Base-by-base conservation (phyloP, 768 basidiomycete genomes). In the Collybia mongolica region DNA sequence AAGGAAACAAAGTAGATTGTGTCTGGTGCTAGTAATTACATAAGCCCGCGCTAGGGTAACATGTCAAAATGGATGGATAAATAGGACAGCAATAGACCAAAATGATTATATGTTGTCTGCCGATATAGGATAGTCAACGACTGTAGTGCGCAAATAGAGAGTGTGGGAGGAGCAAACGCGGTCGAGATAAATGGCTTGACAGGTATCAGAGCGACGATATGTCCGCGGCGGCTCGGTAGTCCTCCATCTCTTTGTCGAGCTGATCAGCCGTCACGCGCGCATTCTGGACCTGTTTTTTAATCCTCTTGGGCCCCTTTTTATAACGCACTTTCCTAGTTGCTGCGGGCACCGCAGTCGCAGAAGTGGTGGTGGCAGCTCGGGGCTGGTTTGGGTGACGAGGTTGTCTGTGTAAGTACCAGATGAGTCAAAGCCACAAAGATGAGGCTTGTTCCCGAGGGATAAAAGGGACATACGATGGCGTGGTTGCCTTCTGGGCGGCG, bases 171-270 rank as follows among this genome's bases (percentile, higher is more conserved):
- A 19, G 26, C 17, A 32, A 42, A 28, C n/a, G 26, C 24, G 23
- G 24, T 22, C 7, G 32, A 32, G 11, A 6, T 6, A 14, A 14
- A 3, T 32, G 32, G 38, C 29, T 7, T 35, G 39, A 22, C 36
- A 17, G 44, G 48, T 39, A 44, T 45, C 45, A 47, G 7, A 39
- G 44, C 6, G 43, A 42, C 18, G 12, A 56, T 41, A 45, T 61
- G 58, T 55, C 67, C 11, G 68, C 71, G 9, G 65, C 69, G 18
- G 86, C 83, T 44, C 77, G 77, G 55, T 90, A 91, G 43, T 86
- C 84, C 49, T 91, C 89, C 85, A 91, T 90, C 64, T 91, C 88
- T 62, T 78, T 74, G 63, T 91, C 88, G 19, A 91, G 73, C 52
- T 90, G 80, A 22, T 76, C 82, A 6, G 70, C 60, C 0, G 85